Percentiles rank a stretch among this genome's conserved stretches.
Conservation (phyloP, 768 basidiomycete species). For the Collybiopsis confluens region DNA sequence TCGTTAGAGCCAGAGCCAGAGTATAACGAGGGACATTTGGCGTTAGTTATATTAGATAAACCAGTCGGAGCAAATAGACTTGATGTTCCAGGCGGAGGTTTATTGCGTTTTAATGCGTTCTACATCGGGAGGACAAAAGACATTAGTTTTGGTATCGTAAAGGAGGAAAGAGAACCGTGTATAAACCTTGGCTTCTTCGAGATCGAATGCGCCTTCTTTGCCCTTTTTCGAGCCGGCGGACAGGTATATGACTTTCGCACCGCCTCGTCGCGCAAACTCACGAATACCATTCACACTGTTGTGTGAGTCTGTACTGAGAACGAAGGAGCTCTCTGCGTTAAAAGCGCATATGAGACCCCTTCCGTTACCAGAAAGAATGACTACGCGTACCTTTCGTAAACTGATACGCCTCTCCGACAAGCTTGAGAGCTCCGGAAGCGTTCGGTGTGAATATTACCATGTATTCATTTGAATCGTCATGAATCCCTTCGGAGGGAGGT, state of each 20-base stretch:
- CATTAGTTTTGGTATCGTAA: too few relatives aligned
- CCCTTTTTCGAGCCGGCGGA: constrained; percentile 62
- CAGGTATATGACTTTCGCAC: constrained; percentile 61
- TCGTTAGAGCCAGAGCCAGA: constrained; percentile 19
- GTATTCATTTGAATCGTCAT: constrained; percentile 40
- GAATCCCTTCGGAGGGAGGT: constrained; percentile 23
- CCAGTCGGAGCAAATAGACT: constrained; percentile 74
- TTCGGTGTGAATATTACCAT: constrained; percentile 82
- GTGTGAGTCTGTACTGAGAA: constrained; percentile 76
- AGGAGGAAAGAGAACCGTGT: constrained; percentile 22
- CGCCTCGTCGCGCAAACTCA: constrained; percentile 56
- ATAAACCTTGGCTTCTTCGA: constrained; percentile 54
- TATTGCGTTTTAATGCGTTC: not conserved
- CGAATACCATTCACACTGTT: constrained; percentile 84
- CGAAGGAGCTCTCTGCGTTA: constrained; percentile 52
- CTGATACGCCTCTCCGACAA: constrained; percentile 78
- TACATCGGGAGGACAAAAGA: too few relatives aligned
- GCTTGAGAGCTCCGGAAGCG: constrained; percentile 73
- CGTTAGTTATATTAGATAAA: constrained; percentile 79
- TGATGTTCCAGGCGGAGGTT: constrained; percentile 24
- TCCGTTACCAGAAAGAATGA: too few relatives aligned
- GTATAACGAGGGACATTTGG: constrained; percentile 47
- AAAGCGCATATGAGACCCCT: too few relatives aligned
- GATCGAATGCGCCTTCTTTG: constrained; percentile 33
- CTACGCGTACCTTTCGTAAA: constrained; percentile 49